Percentiles rank a stretch among this genome's conserved stretches.
Evolutionary conservation across 2,329 filamentous ascomycete species (phyloP).

Genomic region (Trichoderma asperellum): DNA sequence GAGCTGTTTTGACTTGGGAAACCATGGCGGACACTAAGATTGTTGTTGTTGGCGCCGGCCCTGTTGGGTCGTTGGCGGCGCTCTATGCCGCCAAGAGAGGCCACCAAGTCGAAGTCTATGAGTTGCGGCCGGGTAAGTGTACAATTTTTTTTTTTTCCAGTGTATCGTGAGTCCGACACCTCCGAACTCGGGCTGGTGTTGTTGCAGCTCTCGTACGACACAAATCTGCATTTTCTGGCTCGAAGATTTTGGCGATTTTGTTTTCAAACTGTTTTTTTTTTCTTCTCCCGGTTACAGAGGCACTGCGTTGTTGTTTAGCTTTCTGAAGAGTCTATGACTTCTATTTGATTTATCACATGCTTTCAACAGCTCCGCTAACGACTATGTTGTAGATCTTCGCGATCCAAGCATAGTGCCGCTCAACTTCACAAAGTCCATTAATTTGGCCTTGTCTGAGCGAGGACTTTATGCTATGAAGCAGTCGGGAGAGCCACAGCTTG

Average conservation of each 20-base stretch:
- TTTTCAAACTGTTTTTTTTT: neutral
- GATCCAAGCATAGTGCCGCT: slow-evolving; percentile 80
- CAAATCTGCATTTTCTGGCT: neutral
- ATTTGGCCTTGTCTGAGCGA: slow-evolving; percentile 89
- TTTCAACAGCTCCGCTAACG: slow-evolving; percentile 20
- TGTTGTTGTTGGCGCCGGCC: slow-evolving; percentile 87
- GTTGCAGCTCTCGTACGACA: neutral
- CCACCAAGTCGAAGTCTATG: slow-evolving; percentile 90
- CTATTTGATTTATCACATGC: neutral
- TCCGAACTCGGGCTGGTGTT: slow-evolving; percentile 18
- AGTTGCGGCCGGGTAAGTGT: slow-evolving; percentile 81
- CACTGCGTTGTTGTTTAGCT: neutral
- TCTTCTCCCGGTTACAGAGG: neutral
- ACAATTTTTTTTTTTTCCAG: slow-evolving; percentile 19
- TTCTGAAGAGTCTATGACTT: neutral
- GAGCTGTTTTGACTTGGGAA: slow-evolving; percentile 37
- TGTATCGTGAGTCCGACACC: slow-evolving; percentile 14
- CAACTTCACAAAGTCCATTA: slow-evolving; percentile 99
- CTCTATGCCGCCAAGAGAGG: slow-evolving; percentile 89
- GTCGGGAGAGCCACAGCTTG: slow-evolving; percentile 66
- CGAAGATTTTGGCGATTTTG: neutral
- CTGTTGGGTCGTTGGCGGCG: slow-evolving; percentile 88
- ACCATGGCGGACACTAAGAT: slow-evolving; percentile 63
- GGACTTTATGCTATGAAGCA: slow-evolving; percentile 86
- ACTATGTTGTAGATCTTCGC: slow-evolving; percentile 71